A percentile compares a stretch with the other conserved stretches of the same genome.
These are phyloP conservation scores for Lentinula sp. DNA, from an alignment of 768 basidiomycete genomes.

Conservation along the genomic window DNA sequence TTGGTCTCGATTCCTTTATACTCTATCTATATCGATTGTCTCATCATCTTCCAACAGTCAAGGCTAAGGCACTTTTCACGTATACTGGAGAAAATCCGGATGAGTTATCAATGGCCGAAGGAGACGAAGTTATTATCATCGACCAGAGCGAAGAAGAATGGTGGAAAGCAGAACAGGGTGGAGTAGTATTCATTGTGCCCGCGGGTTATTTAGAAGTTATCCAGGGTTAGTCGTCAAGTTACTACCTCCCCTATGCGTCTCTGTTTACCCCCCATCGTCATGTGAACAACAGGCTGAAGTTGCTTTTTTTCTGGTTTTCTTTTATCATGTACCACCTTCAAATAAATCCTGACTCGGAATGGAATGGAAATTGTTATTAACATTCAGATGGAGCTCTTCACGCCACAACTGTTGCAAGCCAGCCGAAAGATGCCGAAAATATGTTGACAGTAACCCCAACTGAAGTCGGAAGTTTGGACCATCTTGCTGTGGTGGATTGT, in stretches of 20 bases:
- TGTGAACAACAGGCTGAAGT: constrained; percentile 11
- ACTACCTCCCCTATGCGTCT: constrained; percentile 46
- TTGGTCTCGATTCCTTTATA: constrained; percentile 29
- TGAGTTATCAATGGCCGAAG: constrained; percentile 83
- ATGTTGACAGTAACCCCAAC: background rate
- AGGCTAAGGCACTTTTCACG: constrained; percentile 75
- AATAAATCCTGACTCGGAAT: constrained; percentile 6
- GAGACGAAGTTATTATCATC: constrained; percentile 71
- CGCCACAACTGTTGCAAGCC: background rate
- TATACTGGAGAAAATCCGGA: constrained; percentile 69
- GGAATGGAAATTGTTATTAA: background rate
- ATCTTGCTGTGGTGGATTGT: background rate
- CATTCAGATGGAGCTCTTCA: background rate
- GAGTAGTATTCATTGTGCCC: constrained; percentile 85
- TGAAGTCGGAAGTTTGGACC: background rate
- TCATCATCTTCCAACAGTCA: constrained; percentile 28
- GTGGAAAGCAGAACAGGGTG: constrained; percentile 93
- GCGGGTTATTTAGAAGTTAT: constrained; percentile 83
- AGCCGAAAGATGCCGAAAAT: background rate
- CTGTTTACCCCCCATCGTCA: constrained; percentile 42
- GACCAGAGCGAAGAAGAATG: constrained; percentile 83
- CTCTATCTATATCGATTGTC: background rate
- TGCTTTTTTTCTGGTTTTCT: constrained; percentile 12
- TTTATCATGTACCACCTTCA: constrained; percentile 21
- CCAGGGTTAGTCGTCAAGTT: constrained; percentile 86